Conservation (phyloP, 768 basidiomycete genomes). For the Aureoboletus auriporus region DNA sequence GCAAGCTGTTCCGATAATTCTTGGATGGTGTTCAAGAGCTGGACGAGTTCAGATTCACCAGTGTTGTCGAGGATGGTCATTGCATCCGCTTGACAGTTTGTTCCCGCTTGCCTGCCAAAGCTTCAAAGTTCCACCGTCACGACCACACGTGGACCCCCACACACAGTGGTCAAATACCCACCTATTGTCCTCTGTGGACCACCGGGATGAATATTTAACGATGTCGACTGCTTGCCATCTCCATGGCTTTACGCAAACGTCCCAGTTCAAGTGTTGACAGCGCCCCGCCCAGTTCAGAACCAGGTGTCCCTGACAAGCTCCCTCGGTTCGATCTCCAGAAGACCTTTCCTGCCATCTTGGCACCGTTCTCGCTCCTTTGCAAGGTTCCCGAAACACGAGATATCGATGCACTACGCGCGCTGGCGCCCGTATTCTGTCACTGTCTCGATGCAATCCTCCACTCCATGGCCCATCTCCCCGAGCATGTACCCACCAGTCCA, state of each 20-base stretch:
- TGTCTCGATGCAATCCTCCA: constrained; percentile 26
- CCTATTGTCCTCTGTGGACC: constrained; percentile 20
- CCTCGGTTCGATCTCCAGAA: constrained; percentile 29
- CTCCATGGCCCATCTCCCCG: constrained; percentile 22
- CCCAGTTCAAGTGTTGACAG: constrained; percentile 22
- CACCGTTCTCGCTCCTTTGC: constrained; percentile 26
- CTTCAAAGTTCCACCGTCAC: no score
- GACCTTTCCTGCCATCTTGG: constrained; percentile 35
- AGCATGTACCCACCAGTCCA: constrained; percentile 15
- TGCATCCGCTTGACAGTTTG: constrained; percentile 4
- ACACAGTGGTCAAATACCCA: not conserved
- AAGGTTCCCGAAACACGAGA: constrained; percentile 21
- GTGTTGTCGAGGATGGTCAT: constrained; percentile 55
- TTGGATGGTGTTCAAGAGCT: constrained; percentile 62
- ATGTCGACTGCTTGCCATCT: no score
- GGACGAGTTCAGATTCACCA: constrained; percentile 56
- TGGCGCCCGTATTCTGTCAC: constrained; percentile 20
- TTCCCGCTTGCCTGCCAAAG: constrained; percentile 1
- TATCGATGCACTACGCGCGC: constrained; percentile 25
- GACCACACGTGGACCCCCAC: no score
- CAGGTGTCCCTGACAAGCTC: not conserved
- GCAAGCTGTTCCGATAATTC: constrained; percentile 84
- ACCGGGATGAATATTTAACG: constrained; percentile 1
- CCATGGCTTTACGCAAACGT: constrained; percentile 4
- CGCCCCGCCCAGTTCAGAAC: constrained; percentile 19